Conservation (phyloP, 768 basidiomycete species). For the Cystofilobasidium bisporidii region DNA sequence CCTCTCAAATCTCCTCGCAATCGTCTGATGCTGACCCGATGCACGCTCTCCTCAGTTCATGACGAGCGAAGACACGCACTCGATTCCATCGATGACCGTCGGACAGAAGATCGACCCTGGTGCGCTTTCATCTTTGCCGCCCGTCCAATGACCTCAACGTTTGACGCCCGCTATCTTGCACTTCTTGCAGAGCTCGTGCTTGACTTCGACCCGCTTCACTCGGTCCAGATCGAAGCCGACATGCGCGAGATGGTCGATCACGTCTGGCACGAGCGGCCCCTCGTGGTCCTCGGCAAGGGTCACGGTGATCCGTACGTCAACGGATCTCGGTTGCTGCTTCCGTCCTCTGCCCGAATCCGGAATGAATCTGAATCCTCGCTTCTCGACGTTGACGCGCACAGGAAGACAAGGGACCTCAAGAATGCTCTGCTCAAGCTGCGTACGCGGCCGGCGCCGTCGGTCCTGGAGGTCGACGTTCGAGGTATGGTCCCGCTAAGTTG, state of each 20-base stretch:
- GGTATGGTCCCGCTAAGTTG: neutral
- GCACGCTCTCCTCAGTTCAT: neutral
- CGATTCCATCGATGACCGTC: slow-evolving; percentile 1
- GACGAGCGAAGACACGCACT: slow-evolving; percentile 13
- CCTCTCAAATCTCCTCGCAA: neutral
- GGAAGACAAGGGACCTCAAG: neutral
- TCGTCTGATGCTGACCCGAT: neutral
- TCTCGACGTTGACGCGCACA: neutral
- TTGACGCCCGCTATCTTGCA: neutral
- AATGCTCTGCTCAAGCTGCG: neutral
- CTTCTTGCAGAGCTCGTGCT: slow-evolving; percentile 7
- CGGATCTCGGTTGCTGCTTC: neutral
- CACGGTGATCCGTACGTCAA: slow-evolving; percentile 9
- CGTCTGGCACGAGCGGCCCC: slow-evolving; percentile 8
- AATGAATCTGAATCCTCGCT: neutral
- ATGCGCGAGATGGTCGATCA: slow-evolving; percentile 7
- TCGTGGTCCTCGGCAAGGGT: slow-evolving; percentile 10
- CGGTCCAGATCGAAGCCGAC: neutral
- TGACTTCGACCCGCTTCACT: slow-evolving; percentile 13
- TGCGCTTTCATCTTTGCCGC: neutral
- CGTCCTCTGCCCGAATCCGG: too few relatives aligned
- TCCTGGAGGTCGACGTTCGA: slow-evolving; percentile 6
- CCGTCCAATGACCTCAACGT: neutral
- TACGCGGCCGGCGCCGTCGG: slow-evolving; percentile 5
- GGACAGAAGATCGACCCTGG: slow-evolving; percentile 8